Conservation (phyloP, 1,139 yeast genomes). For the Diutina rugosa region DNA sequence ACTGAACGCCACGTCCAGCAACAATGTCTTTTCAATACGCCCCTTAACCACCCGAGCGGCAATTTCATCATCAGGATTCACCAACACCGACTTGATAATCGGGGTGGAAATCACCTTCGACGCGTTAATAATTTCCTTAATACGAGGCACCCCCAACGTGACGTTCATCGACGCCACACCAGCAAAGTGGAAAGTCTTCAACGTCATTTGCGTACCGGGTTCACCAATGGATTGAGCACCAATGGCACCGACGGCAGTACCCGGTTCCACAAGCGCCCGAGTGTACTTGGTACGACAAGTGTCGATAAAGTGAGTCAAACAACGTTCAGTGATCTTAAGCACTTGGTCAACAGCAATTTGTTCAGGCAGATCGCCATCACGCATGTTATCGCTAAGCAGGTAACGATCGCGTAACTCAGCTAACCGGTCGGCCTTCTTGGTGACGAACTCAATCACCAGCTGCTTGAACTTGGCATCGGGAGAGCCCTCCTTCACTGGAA, state of each 20-base stretch:
- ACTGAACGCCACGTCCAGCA: conserved; percentile 76
- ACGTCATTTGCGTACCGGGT: conserved; percentile 98
- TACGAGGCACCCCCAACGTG: conserved; percentile 97
- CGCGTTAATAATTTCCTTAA: conserved; percentile 95
- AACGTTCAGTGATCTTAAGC: conserved; percentile 48
- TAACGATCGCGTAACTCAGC: conserved; percentile 45
- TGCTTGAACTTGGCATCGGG: conserved; percentile 43
- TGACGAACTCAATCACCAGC: conserved; percentile 55
- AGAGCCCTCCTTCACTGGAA: conserved; percentile 22
- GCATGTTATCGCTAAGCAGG: conserved; percentile 26
- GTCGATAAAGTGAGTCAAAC: conserved; percentile 57
- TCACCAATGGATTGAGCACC: conserved; percentile 99
- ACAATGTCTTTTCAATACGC: conserved; percentile 81
- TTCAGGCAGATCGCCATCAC: conserved; percentile 20
- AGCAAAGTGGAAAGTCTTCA: conserved; percentile 98
- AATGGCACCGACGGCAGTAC: conserved; percentile 98
- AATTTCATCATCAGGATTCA: conserved; percentile 87
- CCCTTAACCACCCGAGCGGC: conserved; percentile 99
- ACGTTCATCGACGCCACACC: conserved; percentile 99
- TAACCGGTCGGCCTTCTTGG: conserved; percentile 41
- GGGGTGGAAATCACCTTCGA: conserved; percentile 94
- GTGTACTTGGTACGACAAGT: conserved; percentile 75
- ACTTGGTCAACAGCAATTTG: conserved; percentile 57
- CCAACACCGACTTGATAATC: conserved; percentile 86
- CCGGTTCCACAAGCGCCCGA: conserved; percentile 93